phyloP scores from a whole-genome alignment of 2,329 filamentous ascomycete genomes.

The Neonectria magnoliae region DNA sequence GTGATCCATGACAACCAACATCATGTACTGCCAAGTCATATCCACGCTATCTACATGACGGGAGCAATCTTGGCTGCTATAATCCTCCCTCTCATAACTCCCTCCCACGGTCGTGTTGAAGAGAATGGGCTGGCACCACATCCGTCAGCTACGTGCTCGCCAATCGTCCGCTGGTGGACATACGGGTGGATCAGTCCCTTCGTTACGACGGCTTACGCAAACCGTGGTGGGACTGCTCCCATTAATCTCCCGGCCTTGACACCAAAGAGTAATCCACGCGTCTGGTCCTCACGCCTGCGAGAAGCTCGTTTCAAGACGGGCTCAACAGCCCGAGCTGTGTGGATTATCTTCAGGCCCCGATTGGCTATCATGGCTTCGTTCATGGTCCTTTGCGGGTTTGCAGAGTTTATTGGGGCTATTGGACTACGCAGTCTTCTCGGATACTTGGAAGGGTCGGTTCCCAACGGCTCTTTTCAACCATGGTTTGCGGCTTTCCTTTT shows the following conservation, averaged over 20 bases:
- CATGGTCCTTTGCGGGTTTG: conserved; percentile 10
- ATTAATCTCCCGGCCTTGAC: conserved; percentile 2
- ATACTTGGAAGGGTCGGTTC: not conserved
- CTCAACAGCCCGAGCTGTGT: not conserved
- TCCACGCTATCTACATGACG: not conserved
- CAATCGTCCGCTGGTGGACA: conserved; percentile 12
- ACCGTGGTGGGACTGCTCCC: not conserved
- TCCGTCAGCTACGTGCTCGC: not conserved
- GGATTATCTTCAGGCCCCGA: conserved; percentile 1
- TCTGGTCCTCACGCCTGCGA: not conserved
- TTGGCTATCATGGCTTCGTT: conserved; percentile 3
- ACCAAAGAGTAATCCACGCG: not conserved
- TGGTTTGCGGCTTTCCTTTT: conserved; percentile 14
- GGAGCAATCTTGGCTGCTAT: not conserved
- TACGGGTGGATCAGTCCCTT: conserved; percentile 14
- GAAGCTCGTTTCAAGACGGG: not conserved
- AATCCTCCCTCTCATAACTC: not conserved
- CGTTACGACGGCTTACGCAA: not conserved
- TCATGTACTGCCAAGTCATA: too few species aligned
- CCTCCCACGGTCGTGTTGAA: not conserved
- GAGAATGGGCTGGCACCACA: not conserved
- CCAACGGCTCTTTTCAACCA: not conserved
- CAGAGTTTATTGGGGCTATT: conserved; percentile 14
- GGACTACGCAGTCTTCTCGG: conserved; percentile 8
- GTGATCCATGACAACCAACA: not conserved